Evolutionary conservation across 805 yeast genomes (phyloP).

Genomic region (Alloascoidea hylecoeti): DNA sequence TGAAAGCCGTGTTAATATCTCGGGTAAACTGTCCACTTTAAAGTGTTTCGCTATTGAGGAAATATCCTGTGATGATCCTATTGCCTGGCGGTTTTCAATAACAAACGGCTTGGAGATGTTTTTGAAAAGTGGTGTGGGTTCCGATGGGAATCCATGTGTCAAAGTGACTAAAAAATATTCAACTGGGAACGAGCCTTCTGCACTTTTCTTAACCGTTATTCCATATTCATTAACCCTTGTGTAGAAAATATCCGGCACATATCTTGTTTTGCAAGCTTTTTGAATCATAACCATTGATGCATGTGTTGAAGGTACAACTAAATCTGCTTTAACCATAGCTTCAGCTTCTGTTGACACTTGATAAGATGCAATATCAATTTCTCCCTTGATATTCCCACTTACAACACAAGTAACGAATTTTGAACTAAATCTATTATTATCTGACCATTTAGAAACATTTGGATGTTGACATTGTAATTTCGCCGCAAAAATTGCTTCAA

Average conservation of each 20-base stretch:
- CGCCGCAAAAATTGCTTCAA: constrained; percentile 78
- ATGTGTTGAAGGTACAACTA: constrained; percentile 77
- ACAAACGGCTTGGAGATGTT: constrained; percentile 32
- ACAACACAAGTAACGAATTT: constrained; percentile 89
- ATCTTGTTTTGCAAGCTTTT: constrained; percentile 55
- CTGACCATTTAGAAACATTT: constrained; percentile 48
- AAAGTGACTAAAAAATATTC: constrained; percentile 77
- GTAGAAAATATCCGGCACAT: constrained; percentile 91
- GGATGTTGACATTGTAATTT: constrained; percentile 56
- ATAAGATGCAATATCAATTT: constrained; percentile 81
- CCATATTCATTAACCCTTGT: constrained; percentile 79
- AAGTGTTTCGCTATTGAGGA: constrained; percentile 37
- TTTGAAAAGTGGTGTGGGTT: constrained; percentile 34
- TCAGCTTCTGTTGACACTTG: constrained; percentile 86
- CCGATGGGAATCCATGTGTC: constrained; percentile 85
- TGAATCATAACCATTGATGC: constrained; percentile 79
- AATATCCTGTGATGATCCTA: constrained; percentile 65
- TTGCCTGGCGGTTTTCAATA: constrained; percentile 64
- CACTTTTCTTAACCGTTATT: constrained; percentile 72
- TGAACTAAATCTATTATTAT: constrained; percentile 58
- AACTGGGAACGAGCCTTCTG: constrained; percentile 88
- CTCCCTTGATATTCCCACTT: constrained; percentile 78
- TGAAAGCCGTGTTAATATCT: constrained; percentile 18
- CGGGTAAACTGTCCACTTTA: constrained; percentile 13
- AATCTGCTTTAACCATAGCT: constrained; percentile 74